Evolutionary conservation across 1,139 yeast species (phyloP).

Genomic region (Diutina sp.): DNA sequence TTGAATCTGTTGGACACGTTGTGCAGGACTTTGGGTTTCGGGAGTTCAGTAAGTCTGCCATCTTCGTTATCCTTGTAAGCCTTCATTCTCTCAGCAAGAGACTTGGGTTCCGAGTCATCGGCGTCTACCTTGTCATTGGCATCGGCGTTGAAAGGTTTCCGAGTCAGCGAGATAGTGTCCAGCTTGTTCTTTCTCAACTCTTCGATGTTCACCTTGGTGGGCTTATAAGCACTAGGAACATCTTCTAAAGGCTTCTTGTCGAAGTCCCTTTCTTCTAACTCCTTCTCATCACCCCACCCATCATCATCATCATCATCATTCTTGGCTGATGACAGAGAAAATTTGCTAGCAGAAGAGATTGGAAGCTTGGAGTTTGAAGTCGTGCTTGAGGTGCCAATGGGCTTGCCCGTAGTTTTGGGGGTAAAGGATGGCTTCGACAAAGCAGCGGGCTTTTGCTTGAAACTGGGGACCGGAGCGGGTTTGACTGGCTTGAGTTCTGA

Average conservation of each 20-base stretch:
- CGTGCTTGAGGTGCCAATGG: slow-evolving; percentile 11
- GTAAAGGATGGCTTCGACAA: slow-evolving; percentile 15
- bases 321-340: slow-evolving; percentile 5
- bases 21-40: slow-evolving; percentile 47
- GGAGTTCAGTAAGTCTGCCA: slow-evolving; percentile 47
- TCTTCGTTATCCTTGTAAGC: slow-evolving; percentile 21
- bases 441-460: slow-evolving; percentile 1
- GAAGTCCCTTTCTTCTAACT: slow-evolving; percentile 62
- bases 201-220: slow-evolving; percentile 38
- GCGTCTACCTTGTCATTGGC: slow-evolving; percentile 6
- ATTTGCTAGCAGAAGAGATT: slow-evolving; percentile 13
- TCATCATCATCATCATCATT: slow-evolving; percentile 30
- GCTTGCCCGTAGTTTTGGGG: slow-evolving; percentile 29
- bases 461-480: neutral
- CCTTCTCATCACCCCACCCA: slow-evolving; percentile 55
- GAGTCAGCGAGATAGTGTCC: slow-evolving; percentile 32
- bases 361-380: slow-evolving; percentile 10
- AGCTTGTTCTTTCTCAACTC: slow-evolving; percentile 34
- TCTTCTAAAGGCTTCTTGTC: slow-evolving; percentile 45
- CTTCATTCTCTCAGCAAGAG: slow-evolving; percentile 31
- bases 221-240: slow-evolving; percentile 57
- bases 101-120: slow-evolving; percentile 13
- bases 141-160: slow-evolving; percentile 14
- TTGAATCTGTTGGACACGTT: slow-evolving; percentile 40
- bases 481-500: neutral